A percentile compares a stretch with the other conserved stretches of the same genome.
Evolutionary conservation across 2,329 filamentous ascomycete genomes (phyloP).

Genomic region (Fusarium agapanthi): DNA sequence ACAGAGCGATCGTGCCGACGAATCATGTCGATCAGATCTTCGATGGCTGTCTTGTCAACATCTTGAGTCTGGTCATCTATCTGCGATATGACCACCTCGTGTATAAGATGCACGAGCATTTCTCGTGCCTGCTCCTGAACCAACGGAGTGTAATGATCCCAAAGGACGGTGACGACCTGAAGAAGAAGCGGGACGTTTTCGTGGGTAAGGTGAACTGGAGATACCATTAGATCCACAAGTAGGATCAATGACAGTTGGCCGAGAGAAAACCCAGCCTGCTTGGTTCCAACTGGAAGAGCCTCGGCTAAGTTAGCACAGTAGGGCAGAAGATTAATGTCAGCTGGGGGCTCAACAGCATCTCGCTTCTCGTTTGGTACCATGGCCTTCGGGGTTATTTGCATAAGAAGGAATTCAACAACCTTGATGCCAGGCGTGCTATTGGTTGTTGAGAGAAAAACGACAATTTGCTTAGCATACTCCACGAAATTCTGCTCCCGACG

Average conservation of each 20-base stretch:
- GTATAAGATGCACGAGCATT: conserved; percentile 97
- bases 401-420: conserved; percentile 90
- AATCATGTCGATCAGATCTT: conserved; percentile 87
- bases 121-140: conserved; percentile 97
- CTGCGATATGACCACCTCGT: conserved; percentile 85
- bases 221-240: conserved; percentile 94
- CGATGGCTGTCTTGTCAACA: conserved; percentile 76
- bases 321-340: conserved; percentile 78
- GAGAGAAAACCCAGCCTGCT: conserved; percentile 88
- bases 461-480: conserved; percentile 96
- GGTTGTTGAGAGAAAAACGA: conserved; percentile 92
- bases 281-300: conserved; percentile 86
- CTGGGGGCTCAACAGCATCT: conserved; percentile 72
- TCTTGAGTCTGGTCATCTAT: conserved; percentile 75
- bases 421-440: conserved; percentile 79
- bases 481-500: conserved; percentile 97
- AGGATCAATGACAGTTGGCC: conserved; percentile 93
- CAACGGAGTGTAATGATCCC: conserved; percentile 95
- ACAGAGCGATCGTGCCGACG: conserved; percentile 85
- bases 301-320: conserved; percentile 88
- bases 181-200: conserved; percentile 87
- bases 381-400: conserved; percentile 92
- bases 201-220: conserved; percentile 80
- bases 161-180: conserved; percentile 91
- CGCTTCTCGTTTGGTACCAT: conserved; percentile 93